These are phyloP conservation scores for Zhuliangozyma blackwelliae DNA, from an alignment of 1,139 yeast species.

Conservation along the genomic window DNA sequence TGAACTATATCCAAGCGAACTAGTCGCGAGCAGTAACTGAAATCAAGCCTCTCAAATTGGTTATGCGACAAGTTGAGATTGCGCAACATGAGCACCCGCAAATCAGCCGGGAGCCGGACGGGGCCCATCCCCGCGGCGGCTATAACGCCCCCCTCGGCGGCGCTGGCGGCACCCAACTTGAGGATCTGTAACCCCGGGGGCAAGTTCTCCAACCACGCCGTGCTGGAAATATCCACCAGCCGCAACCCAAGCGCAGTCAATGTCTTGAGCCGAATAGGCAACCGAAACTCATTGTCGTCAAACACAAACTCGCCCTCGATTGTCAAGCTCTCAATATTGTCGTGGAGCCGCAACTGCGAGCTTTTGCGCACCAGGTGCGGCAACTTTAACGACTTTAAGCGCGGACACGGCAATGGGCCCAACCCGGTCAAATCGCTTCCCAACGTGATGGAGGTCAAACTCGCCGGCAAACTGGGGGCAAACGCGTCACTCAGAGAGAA, in stretches of 20 bases:
- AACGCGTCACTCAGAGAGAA: conserved; percentile 1
- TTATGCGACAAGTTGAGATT: neutral
- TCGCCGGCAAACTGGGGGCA: conserved; percentile 3
- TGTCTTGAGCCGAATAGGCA: conserved; percentile 1
- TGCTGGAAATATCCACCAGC: neutral
- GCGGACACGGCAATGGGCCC: conserved; percentile 2
- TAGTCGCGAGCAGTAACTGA: conserved; percentile 1
- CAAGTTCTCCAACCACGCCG: conserved; percentile 4
- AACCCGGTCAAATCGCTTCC: conserved; percentile 1
- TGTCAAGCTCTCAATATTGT: conserved; percentile 1
- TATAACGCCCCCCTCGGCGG: too few species aligned
- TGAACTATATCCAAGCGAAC: neutral
- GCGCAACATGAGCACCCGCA: conserved; percentile 1
- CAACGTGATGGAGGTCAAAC: conserved; percentile 1
- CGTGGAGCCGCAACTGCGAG: conserved; percentile 1
- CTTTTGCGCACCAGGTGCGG: conserved; percentile 1
- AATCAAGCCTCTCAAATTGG: conserved; percentile 1
- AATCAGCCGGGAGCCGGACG: conserved; percentile 2
- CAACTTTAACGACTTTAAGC: conserved; percentile 1
- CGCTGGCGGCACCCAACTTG: too few species aligned
- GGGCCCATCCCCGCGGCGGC: too few species aligned
- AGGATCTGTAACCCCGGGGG: neutral
- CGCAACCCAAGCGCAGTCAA: neutral
- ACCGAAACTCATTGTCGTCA: conserved; percentile 1
- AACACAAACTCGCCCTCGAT: conserved; percentile 2